Evolutionary conservation across 2,329 filamentous ascomycete genomes (phyloP).

Genomic region (Exophiala viscosa): DNA sequence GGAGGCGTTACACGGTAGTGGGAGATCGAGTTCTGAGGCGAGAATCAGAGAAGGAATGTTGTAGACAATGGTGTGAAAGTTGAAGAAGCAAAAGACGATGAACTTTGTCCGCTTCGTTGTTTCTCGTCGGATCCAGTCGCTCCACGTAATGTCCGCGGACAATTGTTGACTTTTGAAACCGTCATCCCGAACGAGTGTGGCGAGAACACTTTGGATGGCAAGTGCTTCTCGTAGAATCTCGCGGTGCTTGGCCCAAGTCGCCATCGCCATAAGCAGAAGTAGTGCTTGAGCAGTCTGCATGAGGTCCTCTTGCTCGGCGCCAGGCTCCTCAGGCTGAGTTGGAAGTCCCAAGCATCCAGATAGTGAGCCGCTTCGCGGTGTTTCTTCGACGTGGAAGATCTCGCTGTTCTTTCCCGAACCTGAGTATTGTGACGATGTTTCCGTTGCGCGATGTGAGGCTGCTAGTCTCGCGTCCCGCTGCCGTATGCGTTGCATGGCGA

Average conservation of each 20-base stretch:
- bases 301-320: conserved; percentile 17
- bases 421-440: conserved; percentile 21
- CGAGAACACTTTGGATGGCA: conserved; percentile 29
- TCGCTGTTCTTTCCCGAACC: conserved; percentile 6
- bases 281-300: conserved; percentile 28
- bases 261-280: conserved; percentile 29
- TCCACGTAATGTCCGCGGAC: conserved; percentile 29
- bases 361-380: conserved; percentile 17
- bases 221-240: conserved; percentile 29
- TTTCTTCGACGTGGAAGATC: conserved; percentile 7
- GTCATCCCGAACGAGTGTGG: conserved; percentile 28
- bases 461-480: conserved; percentile 24
- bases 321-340: conserved; percentile 15
- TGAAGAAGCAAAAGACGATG: conserved; percentile 39
- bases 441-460: conserved; percentile 24
- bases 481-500: conserved; percentile 26
- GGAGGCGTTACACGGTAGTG: conserved; percentile 37
- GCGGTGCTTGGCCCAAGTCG: conserved; percentile 30
- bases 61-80: conserved; percentile 39
- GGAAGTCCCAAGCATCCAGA: conserved; percentile 22
- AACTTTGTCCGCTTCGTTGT: conserved; percentile 36
- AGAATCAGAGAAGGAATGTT: conserved; percentile 38
- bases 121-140: conserved; percentile 37
- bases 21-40: conserved; percentile 37
- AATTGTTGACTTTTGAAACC: conserved; percentile 21